Evolutionary conservation across 495 filamentous ascomycete genomes (phyloP), one percentile per base, ranked within the genome.

Genomic region (Tuber umbilicatum): DNA sequence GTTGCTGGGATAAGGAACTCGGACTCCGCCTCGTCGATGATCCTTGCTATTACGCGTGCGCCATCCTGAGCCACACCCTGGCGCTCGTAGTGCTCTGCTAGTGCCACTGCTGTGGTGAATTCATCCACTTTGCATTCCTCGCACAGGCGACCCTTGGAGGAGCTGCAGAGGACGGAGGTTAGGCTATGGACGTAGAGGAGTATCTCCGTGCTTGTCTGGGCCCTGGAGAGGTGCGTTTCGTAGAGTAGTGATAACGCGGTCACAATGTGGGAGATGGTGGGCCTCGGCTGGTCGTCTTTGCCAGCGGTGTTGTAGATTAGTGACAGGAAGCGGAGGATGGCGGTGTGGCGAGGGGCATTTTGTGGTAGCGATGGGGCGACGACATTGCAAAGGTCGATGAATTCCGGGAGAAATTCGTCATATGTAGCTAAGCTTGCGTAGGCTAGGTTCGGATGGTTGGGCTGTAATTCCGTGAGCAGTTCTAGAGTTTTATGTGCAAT

Each of bases 211-310:
- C 55, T 64, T 64, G 55, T 64, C 55, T 64, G 55, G 4, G 55
- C 12, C 12, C 27, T 17, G 3, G 55, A 64, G 27, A 64, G 55
- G 16, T 64, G 55, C 14, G 55, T 64, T 64, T 64, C 55, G 55
- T 35, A 64, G 55, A 64, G 55, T 14, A 64, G 7, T 64, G 55
- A 64, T 7, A 64, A 6, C 1, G n/a, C 27, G 27, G 55, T 35
- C 27, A 64, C 55, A 19, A 64, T 64, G 31, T 35, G 55, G 55
- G 55, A 64, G 55, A 64, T 64, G 27, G 55, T 35, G 55, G 55
- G 55, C 27, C 55, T 64, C 55, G 55, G 55, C 55, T 64, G 55
- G 55, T 64, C 55, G 55, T 64, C 55, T 35, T 64, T 64, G 55
- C 55, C 55, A 35, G 55, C 55, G 27, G 55, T 64, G 27, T 35